These are phyloP conservation scores for Puccinia hordei DNA, from an alignment of 1,284 basidiomycete species.

Conservation along the genomic window DNA sequence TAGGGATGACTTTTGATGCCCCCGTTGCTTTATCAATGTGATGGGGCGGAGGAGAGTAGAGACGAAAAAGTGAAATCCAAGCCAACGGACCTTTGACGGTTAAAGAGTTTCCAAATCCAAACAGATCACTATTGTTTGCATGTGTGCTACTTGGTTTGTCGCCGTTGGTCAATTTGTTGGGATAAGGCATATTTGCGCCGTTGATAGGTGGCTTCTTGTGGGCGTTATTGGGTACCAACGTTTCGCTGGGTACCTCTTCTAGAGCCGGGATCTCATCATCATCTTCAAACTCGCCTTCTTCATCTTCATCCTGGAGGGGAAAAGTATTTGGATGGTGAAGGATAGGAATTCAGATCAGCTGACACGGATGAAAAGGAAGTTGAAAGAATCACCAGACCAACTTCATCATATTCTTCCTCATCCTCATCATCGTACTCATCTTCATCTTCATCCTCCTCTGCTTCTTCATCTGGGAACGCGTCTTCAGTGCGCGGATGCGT, in stretches of 20 bases:
- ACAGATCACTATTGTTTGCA: conserved; percentile 68
- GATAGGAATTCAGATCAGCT: conserved; percentile 5
- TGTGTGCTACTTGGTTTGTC: conserved; percentile 49
- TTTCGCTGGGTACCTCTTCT: conserved; percentile 47
- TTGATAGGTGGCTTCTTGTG: conserved; percentile 38
- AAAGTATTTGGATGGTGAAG: conserved; percentile 15
- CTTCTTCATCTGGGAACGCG: conserved; percentile 58
- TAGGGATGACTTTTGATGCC: background rate
- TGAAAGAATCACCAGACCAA: conserved; percentile 10
- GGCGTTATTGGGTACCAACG: conserved; percentile 51
- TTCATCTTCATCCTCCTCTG: conserved; percentile 70
- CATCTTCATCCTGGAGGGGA: conserved; percentile 43
- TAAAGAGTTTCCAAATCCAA: conserved; percentile 75
- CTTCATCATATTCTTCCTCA: conserved; percentile 65
- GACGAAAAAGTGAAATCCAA: conserved; percentile 23
- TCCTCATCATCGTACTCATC: conserved; percentile 60
- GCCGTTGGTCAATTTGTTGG: conserved; percentile 29
- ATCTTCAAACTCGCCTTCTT: conserved; percentile 52
- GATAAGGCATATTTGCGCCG: conserved; percentile 31
- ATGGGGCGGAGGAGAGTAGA: conserved; percentile 25
- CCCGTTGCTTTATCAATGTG: background rate
- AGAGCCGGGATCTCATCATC: conserved; percentile 48
- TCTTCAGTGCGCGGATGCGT: conserved; percentile 48
- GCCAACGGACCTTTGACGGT: conserved; percentile 74
- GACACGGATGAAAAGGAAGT: background rate